Evolutionary conservation across 176 grass and related monocot genomes (phyloP), one percentile per base, ranked within the genome.

Genomic region (Oryza meridionalis): DNA sequence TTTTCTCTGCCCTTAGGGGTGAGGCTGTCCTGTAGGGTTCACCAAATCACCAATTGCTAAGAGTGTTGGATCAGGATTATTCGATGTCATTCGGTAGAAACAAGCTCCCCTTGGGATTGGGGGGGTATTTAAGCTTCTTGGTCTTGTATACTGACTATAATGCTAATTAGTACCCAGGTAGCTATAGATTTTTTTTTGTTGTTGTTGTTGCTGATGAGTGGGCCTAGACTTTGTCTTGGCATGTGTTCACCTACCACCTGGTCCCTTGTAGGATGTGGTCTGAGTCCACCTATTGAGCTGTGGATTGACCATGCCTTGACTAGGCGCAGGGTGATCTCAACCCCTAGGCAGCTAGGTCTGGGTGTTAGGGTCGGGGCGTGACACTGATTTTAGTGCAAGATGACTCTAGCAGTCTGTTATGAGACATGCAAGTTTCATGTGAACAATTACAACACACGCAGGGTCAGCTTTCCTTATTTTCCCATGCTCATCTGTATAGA

Each of bases 381-480:
- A 62, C 21, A 3, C 51, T 55, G 51, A 55, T 77, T 55, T 25
- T 43, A 77, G 62, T 76, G 51, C n/a, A 62, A 62, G 58, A 38
- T 9, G 6, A 13, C 4, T 65, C 3, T 78, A 6, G 45, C 61
- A 12, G 0, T 65, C 12, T 78, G 22, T 78, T 77, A 2, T 62
- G 53, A 42, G 19, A 53, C 11, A 61, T 24, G 53, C 19, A 40
- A 40, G 22, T 78, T 78, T 78, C 11, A 45, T 24, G n/a, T 11
- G 7, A 24, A 62, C 21, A 62, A 62, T 59, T 59, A 59, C 55
- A 62, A 62, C 27, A 16, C 24, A 69, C 0, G 35, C 2, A 25
- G 5, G 53, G 32, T 71, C 70, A 66, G 25, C 35, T 86, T 58
- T 51, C 27, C 29, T 81, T 19, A 17, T 70, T 63, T 63, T 72